Conservation (phyloP, 176 grass and related monocot genomes). For the Melocanna baccifera region DNA sequence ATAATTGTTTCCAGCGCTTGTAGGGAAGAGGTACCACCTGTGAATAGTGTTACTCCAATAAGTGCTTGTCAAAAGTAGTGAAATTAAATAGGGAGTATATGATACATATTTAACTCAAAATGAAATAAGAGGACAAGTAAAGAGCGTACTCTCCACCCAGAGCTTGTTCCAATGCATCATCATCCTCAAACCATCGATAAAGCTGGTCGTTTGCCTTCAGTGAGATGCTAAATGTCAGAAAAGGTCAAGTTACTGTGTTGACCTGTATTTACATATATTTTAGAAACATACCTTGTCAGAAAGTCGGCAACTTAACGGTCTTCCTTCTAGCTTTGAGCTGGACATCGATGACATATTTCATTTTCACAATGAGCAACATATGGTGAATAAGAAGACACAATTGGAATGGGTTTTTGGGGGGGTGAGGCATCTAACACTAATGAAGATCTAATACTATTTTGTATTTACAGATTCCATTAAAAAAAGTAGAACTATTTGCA, state of each 20-base stretch:
- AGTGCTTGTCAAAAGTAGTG: not conserved
- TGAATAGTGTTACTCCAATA: conserved; percentile 10
- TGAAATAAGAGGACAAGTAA: conserved; percentile 22
- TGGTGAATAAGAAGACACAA: not conserved
- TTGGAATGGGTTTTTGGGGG: not conserved
- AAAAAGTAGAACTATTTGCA: not conserved
- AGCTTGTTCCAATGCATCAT: conserved; percentile 89
- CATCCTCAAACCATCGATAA: conserved; percentile 85
- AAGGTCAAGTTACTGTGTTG: not conserved
- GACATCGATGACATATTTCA: conserved; percentile 19
- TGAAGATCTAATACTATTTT: not conserved
- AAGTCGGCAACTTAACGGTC: conserved; percentile 77
- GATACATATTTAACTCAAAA: not conserved
- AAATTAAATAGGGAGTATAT: not conserved
- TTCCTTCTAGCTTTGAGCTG: conserved; percentile 86
- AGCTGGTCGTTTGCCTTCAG: conserved; percentile 90
- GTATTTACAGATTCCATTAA: conserved; percentile 2
- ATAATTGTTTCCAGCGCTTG: conserved; percentile 31
- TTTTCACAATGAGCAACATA: conserved; percentile 23
- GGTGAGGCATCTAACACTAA: not conserved
- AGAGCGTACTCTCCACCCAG: conserved; percentile 82
- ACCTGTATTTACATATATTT: not conserved
- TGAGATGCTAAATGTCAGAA: conserved; percentile 33
- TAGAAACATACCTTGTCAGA: conserved; percentile 72
- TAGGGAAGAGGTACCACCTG: conserved; percentile 87